These are phyloP conservation scores for Microdochium trichocladiopsis DNA, from an alignment of 2,329 filamentous ascomycete genomes.

Conservation along the genomic window DNA sequence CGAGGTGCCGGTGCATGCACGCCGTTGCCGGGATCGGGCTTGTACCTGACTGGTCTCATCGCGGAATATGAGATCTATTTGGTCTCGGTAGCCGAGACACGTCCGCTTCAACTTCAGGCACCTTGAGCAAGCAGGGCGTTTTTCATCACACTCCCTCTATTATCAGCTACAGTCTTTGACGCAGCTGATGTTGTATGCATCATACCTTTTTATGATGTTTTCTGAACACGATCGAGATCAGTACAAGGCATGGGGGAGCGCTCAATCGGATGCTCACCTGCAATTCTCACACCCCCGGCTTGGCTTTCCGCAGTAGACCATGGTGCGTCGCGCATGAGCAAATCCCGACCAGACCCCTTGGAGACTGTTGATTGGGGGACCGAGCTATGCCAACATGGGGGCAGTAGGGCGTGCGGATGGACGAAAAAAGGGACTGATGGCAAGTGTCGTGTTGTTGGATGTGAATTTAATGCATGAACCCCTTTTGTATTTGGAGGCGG, in stretches of 20 bases:
- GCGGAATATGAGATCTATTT: background rate
- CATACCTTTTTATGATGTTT: background rate
- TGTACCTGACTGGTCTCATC: background rate
- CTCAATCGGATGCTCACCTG: background rate
- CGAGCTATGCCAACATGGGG: background rate
- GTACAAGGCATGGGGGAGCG: background rate
- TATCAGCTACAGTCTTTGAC: background rate
- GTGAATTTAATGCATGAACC: background rate
- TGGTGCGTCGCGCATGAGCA: background rate
- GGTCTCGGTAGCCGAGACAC: background rate
- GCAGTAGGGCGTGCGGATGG: background rate
- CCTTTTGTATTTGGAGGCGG: background rate
- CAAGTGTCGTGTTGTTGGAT: background rate
- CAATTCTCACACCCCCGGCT: background rate
- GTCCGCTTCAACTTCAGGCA: background rate
- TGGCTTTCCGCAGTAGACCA: background rate
- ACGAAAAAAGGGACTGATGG: background rate
- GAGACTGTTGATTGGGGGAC: background rate
- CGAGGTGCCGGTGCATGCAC: background rate
- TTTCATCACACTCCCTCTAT: background rate
- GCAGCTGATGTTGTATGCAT: background rate
- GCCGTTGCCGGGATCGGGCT: background rate
- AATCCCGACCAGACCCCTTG: background rate
- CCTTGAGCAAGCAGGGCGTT: background rate
- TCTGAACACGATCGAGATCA: background rate